phyloP scores from a whole-genome alignment of 495 filamentous ascomycete species.

The Terfezia claveryi region DNA sequence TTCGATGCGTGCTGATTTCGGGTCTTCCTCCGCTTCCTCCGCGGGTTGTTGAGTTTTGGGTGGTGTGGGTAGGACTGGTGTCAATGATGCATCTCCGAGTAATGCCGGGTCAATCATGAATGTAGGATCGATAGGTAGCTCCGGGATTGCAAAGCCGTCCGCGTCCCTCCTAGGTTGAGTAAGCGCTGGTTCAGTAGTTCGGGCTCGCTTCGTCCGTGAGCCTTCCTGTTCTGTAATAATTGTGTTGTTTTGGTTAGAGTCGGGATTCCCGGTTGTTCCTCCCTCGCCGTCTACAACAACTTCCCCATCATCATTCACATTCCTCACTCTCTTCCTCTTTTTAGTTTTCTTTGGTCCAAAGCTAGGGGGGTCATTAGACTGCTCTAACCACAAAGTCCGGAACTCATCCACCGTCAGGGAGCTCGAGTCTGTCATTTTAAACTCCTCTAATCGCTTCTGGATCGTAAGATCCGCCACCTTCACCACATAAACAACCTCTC shows the following conservation, averaged over 20 bases:
- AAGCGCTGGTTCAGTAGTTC: background rate
- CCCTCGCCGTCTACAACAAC: conserved; percentile 18
- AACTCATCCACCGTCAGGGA: conserved; percentile 74
- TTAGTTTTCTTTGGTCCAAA: conserved; percentile 39
- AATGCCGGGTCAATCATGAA: conserved; percentile 2
- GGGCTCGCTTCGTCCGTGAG: background rate
- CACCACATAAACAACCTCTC: conserved; percentile 87
- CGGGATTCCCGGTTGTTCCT: background rate
- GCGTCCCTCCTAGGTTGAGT: conserved; percentile 23
- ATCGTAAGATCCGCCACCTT: conserved; percentile 86
- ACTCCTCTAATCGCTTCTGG: conserved; percentile 70
- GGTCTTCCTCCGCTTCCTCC: background rate
- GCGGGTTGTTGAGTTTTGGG: background rate
- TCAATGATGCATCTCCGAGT: background rate
- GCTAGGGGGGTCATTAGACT: conserved; percentile 56
- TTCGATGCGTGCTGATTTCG: conserved; percentile 7
- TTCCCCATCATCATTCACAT: conserved; percentile 20
- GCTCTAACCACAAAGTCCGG: conserved; percentile 40
- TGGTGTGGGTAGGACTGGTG: conserved; percentile 1
- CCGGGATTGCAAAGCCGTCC: conserved; percentile 34
- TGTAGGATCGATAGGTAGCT: conserved; percentile 22
- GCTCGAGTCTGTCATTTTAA: conserved; percentile 57
- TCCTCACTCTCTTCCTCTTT: conserved; percentile 25
- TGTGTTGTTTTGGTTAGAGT: background rate
- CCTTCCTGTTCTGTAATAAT: conserved; percentile 3